Evolutionary conservation across 306 rosid species (phyloP), one percentile per base, ranked within the genome.

Genomic region (Vigna angularis): DNA sequence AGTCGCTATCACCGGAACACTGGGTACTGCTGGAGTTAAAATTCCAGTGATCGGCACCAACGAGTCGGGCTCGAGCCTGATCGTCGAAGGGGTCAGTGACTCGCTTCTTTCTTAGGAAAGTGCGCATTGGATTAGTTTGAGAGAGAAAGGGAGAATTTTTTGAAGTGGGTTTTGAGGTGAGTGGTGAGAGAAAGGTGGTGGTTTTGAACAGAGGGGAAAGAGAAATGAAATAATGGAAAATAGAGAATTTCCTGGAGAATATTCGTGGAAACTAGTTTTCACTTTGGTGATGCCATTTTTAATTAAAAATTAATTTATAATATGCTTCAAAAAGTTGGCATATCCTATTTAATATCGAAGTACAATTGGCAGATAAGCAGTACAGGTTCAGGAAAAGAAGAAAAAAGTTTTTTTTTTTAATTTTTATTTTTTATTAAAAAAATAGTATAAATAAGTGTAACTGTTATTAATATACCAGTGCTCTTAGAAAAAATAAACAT

Each of bases 81-180:
- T 88, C 88, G 61, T 81, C 78, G 6, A 93, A 83, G 0, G 89
- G 88, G 79, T 82, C 81, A 2, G 88, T 86, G 51, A 90, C 83
- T 57, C 85, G 77, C 56, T 90, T 90, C 9, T 77, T 51, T 34
- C 88, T 74, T 0, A 61, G 53, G 0, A 86, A 50, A 53, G 5
- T 70, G 22, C 47, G 58, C 91, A 92, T 90, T 65, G 14, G 45
- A 10, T 2, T 10, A 40, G 45, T 18, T 64, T 63, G 24, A 42
- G 6, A 15, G 36, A 57, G 15, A 16, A 40, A 40, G 3, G 11
- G 11, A 40, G 11, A 40, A 44, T 44, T 9, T 42, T 9, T 44
- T 10, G 13, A 3, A 55, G 3, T 32, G 64, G 28, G 36, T 9
- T 5, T 8, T 22, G 48, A 7, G 9, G 17, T n/a, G 62, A 3